phyloP scores from a whole-genome alignment of 306 rosid species.

The Dryas alaskensis region DNA sequence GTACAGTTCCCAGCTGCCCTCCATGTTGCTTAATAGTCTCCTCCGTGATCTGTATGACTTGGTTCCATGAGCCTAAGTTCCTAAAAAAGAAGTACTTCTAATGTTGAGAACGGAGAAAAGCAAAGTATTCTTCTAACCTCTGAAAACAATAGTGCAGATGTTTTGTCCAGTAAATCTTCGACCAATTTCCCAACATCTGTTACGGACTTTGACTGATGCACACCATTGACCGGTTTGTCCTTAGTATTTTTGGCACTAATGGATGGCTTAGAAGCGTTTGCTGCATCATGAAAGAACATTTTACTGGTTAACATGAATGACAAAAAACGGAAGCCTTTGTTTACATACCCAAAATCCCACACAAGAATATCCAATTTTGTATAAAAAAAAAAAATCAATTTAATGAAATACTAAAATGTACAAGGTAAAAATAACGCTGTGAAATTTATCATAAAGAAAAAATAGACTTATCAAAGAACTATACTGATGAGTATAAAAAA shows the following conservation, averaged over 20 bases:
- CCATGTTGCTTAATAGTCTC: slow-evolving; percentile 60
- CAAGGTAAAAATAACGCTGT: not conserved
- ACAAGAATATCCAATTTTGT: not conserved
- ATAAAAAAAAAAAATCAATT: not conserved
- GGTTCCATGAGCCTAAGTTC: slow-evolving; percentile 19
- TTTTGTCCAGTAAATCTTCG: slow-evolving; percentile 68
- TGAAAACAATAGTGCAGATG: slow-evolving; percentile 60
- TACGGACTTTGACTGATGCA: slow-evolving; percentile 29
- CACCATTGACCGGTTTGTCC: slow-evolving; percentile 44
- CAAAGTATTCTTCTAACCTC: slow-evolving; percentile 48
- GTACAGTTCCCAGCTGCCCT: slow-evolving; percentile 51
- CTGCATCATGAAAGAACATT: slow-evolving; percentile 40
- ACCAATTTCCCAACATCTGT: slow-evolving; percentile 71
- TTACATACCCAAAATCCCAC: not conserved
- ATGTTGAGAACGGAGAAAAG: slow-evolving; percentile 18
- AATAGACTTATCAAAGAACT: not conserved
- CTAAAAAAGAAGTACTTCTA: not conserved
- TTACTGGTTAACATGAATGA: not conserved
- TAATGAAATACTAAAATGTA: not conserved
- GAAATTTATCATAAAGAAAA: not conserved
- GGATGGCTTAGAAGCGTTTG: slow-evolving; percentile 42
- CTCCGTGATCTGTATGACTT: slow-evolving; percentile 56
- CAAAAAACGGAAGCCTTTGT: not conserved
- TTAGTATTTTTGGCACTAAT: slow-evolving; percentile 37
- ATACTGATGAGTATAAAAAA: not conserved